Base-by-base conservation (phyloP, 352 stramenopile species). In the Phytophthora fragariaefolia region DNA sequence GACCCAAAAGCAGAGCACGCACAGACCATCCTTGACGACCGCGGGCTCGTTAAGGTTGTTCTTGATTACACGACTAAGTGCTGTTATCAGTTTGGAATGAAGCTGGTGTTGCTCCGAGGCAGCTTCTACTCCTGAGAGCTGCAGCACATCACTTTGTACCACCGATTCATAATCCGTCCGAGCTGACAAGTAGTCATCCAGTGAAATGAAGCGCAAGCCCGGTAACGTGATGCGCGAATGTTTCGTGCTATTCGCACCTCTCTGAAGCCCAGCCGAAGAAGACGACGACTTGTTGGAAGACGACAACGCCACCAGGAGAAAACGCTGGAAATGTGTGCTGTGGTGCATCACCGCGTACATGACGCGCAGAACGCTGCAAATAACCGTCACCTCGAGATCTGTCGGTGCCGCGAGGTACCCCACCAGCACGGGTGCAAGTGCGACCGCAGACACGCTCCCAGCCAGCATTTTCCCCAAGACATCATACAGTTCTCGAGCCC, bases 331-430 rank as follows among this genome's bases (percentile, higher is more conserved):
- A 43, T 73, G 60, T 22, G 74, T 50, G 38, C 77, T 87, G 53
- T 83, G 66, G 32, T 85, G 72, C 54, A 86, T 82, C 28, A 90
- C 54, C 30, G 63, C 71, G 51, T 84, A 85, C 64, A 87, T 72
- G 32, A 87, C 69, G 32, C 77, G 67, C 54, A 90, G 49, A 5
- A 85, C 75, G 63, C 81, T 87, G 45, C 68, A 77, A 23, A 83
- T 67, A 23, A 87, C 52, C 0, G 68, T 22, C 8, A 43, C 46
- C n/a, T 83, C 71, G 47, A 87, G 38, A 55, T 87, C 77, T 8
- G 54, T 78, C 23, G 65, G 70, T 1, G 76, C 69, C 2, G 65
- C 68, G 20, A 90, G 66, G 23, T 87, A 87, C 28, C 80, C 82
- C n/a, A 83, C 68, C 10, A 90, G 66, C 17, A 87, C 79, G 7